Evolutionary conservation across 2,329 filamentous ascomycete genomes (phyloP).

Genomic region (Pseudogymnoascus sp.): DNA sequence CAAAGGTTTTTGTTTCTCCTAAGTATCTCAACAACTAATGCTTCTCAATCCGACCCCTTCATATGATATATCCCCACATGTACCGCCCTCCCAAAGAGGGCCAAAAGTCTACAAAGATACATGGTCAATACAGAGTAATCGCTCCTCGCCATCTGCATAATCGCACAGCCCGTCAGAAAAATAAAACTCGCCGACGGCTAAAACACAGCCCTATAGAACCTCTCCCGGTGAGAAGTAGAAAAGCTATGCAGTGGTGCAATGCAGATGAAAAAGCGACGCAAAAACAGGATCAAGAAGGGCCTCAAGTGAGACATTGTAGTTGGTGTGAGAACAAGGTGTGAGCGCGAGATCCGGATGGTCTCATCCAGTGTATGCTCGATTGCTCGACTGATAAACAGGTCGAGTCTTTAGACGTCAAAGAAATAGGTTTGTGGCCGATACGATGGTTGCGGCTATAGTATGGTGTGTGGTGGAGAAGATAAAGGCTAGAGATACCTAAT

Average conservation of each 20-base stretch:
- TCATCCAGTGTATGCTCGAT: neutral
- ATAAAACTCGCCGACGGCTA: slow-evolving; percentile 1
- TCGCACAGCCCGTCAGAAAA: slow-evolving; percentile 4
- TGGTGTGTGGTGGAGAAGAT: neutral
- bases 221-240: neutral
- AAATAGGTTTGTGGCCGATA: slow-evolving; percentile 6
- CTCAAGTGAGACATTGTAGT: slow-evolving; percentile 5
- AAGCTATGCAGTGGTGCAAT: neutral
- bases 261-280: slow-evolving; percentile 3
- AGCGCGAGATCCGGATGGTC: neutral
- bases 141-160: slow-evolving; percentile 1
- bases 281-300: slow-evolving; percentile 6
- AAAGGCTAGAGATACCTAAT: neutral
- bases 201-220: neutral
- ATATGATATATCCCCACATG: slow-evolving; percentile 4
- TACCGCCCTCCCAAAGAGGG: neutral
- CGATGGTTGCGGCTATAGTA: neutral
- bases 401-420: slow-evolving; percentile 5
- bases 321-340: neutral
- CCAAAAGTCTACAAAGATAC: slow-evolving; percentile 3
- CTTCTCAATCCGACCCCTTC: neutral
- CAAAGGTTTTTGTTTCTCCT: neutral
- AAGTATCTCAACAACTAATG: slow-evolving; percentile 7
- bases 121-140: slow-evolving; percentile 1
- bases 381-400: neutral